phyloP scores from a whole-genome alignment of 305 asterid genomes.

The Fraxinus dipetala region DNA sequence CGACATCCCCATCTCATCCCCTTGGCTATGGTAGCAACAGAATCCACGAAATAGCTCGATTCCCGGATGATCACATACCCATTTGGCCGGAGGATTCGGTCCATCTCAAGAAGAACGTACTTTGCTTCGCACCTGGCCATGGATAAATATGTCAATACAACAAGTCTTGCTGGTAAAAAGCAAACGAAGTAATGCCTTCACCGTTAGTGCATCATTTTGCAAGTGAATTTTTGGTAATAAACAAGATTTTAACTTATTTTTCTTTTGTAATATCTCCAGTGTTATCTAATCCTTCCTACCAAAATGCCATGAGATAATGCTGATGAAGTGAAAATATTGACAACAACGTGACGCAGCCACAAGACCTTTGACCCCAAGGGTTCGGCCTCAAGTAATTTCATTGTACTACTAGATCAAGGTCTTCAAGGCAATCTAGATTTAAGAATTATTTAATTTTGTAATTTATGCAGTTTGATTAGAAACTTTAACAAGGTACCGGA shows the following conservation, averaged over 20 bases:
- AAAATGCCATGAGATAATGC: not conserved
- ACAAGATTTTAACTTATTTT: not conserved
- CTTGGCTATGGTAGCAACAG: constrained; percentile 60
- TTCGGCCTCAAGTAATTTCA: not conserved
- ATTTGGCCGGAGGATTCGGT: constrained; percentile 79
- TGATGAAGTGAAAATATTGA: not conserved
- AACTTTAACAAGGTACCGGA: not conserved
- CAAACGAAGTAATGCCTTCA: not conserved
- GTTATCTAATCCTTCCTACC: not conserved
- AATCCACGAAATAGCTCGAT: constrained; percentile 64
- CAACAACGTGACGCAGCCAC: not conserved
- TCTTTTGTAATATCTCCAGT: not conserved
- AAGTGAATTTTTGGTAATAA: not conserved
- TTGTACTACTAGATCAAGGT: not conserved
- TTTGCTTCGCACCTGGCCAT: constrained; percentile 84
- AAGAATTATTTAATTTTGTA: no score
- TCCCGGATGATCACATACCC: constrained; percentile 85
- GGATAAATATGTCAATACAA: constrained; percentile 2
- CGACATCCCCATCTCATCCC: constrained; percentile 91
- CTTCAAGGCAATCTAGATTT: not conserved
- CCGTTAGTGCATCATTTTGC: not conserved
- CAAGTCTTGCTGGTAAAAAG: not conserved
- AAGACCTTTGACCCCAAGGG: not conserved
- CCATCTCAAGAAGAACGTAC: constrained; percentile 89
- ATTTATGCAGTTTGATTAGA: not conserved